phyloP scores from a whole-genome alignment of 257 asterid species.

The Salvia rosmarinus region DNA sequence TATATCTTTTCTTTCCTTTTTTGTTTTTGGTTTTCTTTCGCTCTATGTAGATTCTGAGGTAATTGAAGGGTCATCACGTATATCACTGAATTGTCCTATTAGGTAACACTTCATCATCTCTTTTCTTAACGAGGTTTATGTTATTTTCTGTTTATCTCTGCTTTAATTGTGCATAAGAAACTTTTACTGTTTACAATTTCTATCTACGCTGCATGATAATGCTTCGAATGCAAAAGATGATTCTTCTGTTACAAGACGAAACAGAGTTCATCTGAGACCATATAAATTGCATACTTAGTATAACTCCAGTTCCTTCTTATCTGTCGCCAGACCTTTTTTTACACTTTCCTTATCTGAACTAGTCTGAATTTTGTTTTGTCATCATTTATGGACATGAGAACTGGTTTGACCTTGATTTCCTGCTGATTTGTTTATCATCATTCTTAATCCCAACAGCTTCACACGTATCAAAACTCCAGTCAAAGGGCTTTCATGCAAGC shows the following conservation, averaged over 20 bases:
- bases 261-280: neutral
- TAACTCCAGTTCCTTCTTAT: slow-evolving; percentile 25
- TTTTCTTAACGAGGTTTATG: slow-evolving; percentile 21
- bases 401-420: slow-evolving; percentile 24
- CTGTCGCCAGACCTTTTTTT: slow-evolving; percentile 7
- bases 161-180: slow-evolving; percentile 4
- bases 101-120: slow-evolving; percentile 54
- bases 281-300: neutral
- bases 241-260: slow-evolving; percentile 18
- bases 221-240: slow-evolving; percentile 12
- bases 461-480: slow-evolving; percentile 78
- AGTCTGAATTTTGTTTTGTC: slow-evolving; percentile 20
- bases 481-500: slow-evolving; percentile 89
- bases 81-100: slow-evolving; percentile 90
- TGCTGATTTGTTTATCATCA: slow-evolving; percentile 29
- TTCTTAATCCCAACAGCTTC: slow-evolving; percentile 58
- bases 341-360: neutral
- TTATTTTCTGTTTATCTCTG: slow-evolving; percentile 13
- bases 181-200: neutral
- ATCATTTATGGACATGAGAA: slow-evolving; percentile 22
- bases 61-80: slow-evolving; percentile 84
- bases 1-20: slow-evolving; percentile 26
- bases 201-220: slow-evolving; percentile 8
- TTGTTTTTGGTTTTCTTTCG: slow-evolving; percentile 17
- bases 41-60: slow-evolving; percentile 71